Evolutionary conservation across 805 yeast species (phyloP).

Genomic region (Wickerhamiella sorbophila): DNA sequence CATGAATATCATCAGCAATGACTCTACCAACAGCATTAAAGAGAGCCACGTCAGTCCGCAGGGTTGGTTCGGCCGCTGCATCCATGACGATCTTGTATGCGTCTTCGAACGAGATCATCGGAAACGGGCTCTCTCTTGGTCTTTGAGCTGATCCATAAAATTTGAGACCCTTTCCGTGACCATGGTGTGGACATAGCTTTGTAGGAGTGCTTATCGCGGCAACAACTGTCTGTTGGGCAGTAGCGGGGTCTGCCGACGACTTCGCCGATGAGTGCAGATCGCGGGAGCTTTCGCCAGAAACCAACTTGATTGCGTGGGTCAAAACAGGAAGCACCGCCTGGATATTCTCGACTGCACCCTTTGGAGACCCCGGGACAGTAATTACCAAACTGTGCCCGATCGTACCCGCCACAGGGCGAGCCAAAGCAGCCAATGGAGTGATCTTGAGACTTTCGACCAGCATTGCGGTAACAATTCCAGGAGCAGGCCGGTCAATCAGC

Average conservation of each 20-base stretch:
- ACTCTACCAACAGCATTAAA: conserved; percentile 28
- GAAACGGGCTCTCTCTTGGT: conserved; percentile 36
- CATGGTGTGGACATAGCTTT: not conserved
- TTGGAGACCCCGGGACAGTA: conserved; percentile 41
- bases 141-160: conserved; percentile 34
- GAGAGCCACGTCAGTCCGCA: conserved; percentile 19
- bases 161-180: conserved; percentile 22
- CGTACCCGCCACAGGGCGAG: conserved; percentile 39
- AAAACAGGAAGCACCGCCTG: conserved; percentile 27
- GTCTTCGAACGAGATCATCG: conserved; percentile 31
- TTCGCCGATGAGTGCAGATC: conserved; percentile 25
- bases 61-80: conserved; percentile 24
- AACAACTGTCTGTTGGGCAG: too few species aligned
- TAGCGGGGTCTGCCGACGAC: conserved; percentile 4
- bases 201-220: not conserved
- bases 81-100: conserved; percentile 27
- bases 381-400: conserved; percentile 27
- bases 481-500: conserved; percentile 32
- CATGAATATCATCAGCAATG: conserved; percentile 30
- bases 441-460: conserved; percentile 29
- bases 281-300: conserved; percentile 27
- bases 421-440: conserved; percentile 36
- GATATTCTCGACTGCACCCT: conserved; percentile 34
- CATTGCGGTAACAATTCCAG: conserved; percentile 38
- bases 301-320: conserved; percentile 32